Evolutionary conservation across 1,284 basidiomycete genomes (phyloP).

Genomic region (Heterobasidion annosum): DNA sequence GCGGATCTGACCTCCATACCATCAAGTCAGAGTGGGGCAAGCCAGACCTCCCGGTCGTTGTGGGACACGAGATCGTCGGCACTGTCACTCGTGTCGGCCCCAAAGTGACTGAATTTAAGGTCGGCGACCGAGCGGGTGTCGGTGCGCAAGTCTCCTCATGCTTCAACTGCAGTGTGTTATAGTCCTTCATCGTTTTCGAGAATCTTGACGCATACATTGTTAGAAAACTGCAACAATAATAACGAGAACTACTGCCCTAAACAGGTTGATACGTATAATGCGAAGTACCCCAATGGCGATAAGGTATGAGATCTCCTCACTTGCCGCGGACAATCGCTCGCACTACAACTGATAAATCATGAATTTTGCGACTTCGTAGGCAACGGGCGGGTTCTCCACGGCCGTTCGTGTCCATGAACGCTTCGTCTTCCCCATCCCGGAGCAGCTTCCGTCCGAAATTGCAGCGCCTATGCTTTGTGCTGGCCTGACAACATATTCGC

Average conservation of each 20-base stretch:
- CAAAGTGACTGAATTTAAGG: constrained; percentile 47
- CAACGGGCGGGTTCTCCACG: constrained; percentile 58
- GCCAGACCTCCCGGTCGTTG: constrained; percentile 29
- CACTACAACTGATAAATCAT: not conserved
- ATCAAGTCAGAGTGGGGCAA: constrained; percentile 39
- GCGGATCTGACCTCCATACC: constrained; percentile 49
- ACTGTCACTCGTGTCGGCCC: constrained; percentile 43
- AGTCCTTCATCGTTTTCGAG: not conserved
- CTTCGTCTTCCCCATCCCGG: constrained; percentile 66
- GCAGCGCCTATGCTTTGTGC: constrained; percentile 52
- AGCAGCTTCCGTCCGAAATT: constrained; percentile 42
- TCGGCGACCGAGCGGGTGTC: constrained; percentile 57
- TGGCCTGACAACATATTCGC: constrained; percentile 61
- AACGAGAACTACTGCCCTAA: constrained; percentile 46
- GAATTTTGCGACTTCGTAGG: not conserved
- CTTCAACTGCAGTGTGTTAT: constrained; percentile 29
- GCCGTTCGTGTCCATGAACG: constrained; percentile 57
- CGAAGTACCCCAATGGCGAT: constrained; percentile 39
- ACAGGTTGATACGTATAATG: constrained; percentile 24
- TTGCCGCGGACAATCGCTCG: not conserved
- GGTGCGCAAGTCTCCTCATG: constrained; percentile 52
- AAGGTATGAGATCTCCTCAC: not conserved
- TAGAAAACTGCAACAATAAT: constrained; percentile 37
- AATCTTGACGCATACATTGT: not conserved
- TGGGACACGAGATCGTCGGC: constrained; percentile 59